Base-by-base conservation (phyloP, 1,284 basidiomycete genomes). In the Heliocybe sulcata region DNA sequence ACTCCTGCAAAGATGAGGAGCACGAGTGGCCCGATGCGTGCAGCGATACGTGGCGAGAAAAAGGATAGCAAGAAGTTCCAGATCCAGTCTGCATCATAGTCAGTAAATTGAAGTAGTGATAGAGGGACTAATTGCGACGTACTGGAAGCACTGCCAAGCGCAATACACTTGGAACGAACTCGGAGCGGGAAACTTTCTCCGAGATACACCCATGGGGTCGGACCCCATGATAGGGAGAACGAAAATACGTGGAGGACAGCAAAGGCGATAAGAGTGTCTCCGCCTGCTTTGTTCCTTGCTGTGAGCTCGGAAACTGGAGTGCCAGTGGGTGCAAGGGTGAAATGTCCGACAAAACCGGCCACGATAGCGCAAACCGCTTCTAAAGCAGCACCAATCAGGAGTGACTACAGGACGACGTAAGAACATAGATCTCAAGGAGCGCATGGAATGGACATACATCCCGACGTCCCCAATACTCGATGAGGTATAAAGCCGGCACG, bases 1-100 rank as follows among this genome's bases (percentile, higher is more conserved):
- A 87, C 83, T 58, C 88, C 87, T 63, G 83, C 87, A 73, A 89
- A 89, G 63, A 87, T 81, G 57, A 88, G 65, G 49, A 90, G 72
- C 65, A 92, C 90, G 57, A 89, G 75, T n/a, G 89, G 86, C 0
- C 89, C 87, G 57, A 90, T 92, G 63, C 75, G 64, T 42, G 65
- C 74, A 1, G 86, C 83, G 59, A 90, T 87, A 47, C 80, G 75
- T 2, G 83, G 83, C 1, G 81, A 72, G 65, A 88, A 89, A 77
- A 83, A 88, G 2, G 76, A 72, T 31, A 89, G 75, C n/a, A 90
- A 69, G 71, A 89, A 89, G 69, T 90, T 88, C 84, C 82, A 86
- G 35, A 86, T 51, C 85, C 82, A 85, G 63, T 76, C 47, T 49
- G n/a, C n/a, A 25, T 49, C 12, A 42, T 42, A 6, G 19, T 20